Evolutionary conservation across 108 stramenopile genomes (phyloP), one percentile per base, ranked within the genome.

Genomic region (Schizochytrium sp.): DNA sequence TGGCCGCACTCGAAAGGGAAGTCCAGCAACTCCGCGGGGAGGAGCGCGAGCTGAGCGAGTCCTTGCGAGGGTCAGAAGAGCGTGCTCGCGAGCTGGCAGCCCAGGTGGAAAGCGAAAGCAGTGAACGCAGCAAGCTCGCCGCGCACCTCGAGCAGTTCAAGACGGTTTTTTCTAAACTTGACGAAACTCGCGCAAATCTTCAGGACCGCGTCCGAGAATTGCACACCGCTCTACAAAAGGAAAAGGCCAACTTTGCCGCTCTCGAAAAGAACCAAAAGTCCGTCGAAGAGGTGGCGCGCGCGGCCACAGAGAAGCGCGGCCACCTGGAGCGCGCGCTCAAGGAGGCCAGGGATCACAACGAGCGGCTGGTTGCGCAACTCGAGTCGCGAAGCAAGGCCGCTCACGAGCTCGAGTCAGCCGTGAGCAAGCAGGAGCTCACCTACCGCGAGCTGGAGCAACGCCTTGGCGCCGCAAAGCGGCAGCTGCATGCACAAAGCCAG

Each of bases 131-230:
- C 48, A 83, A 83, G 28, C 51, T 83, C 6, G 48, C 76, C 6
- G 45, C 76, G n/a, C 76, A 83, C 23, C n/a, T 83, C 12, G 76
- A 83, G 5, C 76, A 83, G 76, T 83, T 83, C 76, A 83, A 83
- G 51, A 53, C 76, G 1, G 76, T 83, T 6, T 83, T 83, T 23
- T 83, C 76, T 12, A 83, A 83, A 34, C 76, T 83, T 12, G 76
- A 83, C 51, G 76, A 83, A 23, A 83, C 76, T 12, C 19, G 76
- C 19, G 76, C 18, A 12, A 83, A 53, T 53, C 23, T 83, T 12
- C 76, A 83, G 23, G 76, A 47, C n/a, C 45, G 76, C n/a, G 76
- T 83, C 8, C 19, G 51, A 6, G 76, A 83, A 45, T 45, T 83
- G 19, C 51, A 83, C 51, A 83, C 48, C 10, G 76, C 76, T 10